A percentile compares a stretch with the other conserved stretches of the same genome.
Conservation (phyloP, 768 basidiomycete species). For the Suillus luteus region DNA sequence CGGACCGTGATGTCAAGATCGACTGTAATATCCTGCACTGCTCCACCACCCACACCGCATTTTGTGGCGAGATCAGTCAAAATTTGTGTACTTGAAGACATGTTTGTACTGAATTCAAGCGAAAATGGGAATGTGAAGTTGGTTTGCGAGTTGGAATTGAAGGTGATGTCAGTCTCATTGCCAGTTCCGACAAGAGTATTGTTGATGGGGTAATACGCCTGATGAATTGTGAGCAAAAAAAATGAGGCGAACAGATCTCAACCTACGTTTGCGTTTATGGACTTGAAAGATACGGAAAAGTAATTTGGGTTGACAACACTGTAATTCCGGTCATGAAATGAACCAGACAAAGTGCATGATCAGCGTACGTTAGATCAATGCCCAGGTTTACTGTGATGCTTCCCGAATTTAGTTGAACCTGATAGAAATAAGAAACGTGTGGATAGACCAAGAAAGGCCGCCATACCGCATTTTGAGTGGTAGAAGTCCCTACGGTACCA, state of each 20-base stretch:
- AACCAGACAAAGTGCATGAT: not conserved
- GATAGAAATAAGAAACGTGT: not conserved
- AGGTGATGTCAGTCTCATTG: constrained; percentile 42
- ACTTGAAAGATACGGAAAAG: constrained; percentile 66
- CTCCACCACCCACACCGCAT: constrained; percentile 55
- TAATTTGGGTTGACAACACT: constrained; percentile 85
- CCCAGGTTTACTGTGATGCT: constrained; percentile 60
- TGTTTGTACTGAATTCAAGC: constrained; percentile 56
- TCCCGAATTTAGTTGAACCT: constrained; percentile 42
- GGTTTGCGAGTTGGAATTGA: constrained; percentile 55
- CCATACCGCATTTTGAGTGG: constrained; percentile 49
- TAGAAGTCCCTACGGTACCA: constrained; percentile 45
- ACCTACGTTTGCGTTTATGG: constrained; percentile 61
- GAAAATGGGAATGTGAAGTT: constrained; percentile 78
- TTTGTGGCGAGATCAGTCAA: constrained; percentile 62
- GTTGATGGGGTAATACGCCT: constrained; percentile 79
- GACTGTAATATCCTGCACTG: constrained; percentile 53
- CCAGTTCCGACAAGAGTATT: constrained; percentile 71
- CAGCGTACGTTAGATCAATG: constrained; percentile 64
- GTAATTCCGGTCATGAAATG: constrained; percentile 15
- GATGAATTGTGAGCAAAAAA: constrained; percentile 12
- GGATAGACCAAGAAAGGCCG: not conserved
- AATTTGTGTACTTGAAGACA: constrained; percentile 54
- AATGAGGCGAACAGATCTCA: constrained; percentile 7
- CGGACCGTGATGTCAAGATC: constrained; percentile 68